Evolutionary conservation across 192 early-diverging fungal genomes (phyloP).

Genomic region (Umbelopsis ramanniana): DNA sequence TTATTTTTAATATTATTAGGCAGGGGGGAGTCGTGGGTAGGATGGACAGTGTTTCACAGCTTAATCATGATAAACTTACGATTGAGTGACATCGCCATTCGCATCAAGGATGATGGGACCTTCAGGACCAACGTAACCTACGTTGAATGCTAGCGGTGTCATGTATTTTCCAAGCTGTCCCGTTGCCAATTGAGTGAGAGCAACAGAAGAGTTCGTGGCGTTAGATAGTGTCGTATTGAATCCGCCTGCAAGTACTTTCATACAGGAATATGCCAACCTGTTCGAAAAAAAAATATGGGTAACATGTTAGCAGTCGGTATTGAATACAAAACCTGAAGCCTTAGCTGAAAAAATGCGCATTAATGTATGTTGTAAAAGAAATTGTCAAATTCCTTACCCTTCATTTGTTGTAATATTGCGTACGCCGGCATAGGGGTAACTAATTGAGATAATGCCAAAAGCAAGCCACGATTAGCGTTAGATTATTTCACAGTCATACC

Average conservation of each 20-base stretch:
- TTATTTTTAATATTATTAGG: not conserved
- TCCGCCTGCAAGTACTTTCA: constrained; percentile 53
- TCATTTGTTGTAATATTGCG: constrained; percentile 52
- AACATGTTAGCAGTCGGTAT: not conserved
- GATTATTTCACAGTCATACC: too few species aligned
- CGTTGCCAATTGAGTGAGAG: constrained; percentile 34
- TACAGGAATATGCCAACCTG: constrained; percentile 56
- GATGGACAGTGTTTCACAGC: not conserved
- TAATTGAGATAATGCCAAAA: constrained; percentile 8
- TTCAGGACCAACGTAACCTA: constrained; percentile 53
- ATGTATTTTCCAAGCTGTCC: constrained; percentile 43
- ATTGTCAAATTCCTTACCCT: constrained; percentile 34
- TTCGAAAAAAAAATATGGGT: not conserved
- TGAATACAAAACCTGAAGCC: too few species aligned
- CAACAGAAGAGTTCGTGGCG: constrained; percentile 30
- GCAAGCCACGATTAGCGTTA: too few species aligned
- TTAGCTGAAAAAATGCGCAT: too few species aligned
- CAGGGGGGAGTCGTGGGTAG: not conserved
- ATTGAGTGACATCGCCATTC: constrained; percentile 49
- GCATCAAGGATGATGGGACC: constrained; percentile 52
- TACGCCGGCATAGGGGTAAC: constrained; percentile 48
- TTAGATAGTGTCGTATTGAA: constrained; percentile 45
- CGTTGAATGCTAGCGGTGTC: constrained; percentile 46
- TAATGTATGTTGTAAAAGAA: not conserved
- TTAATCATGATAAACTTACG: constrained; percentile 26